Base-by-base conservation (phyloP, 192 early-diverging fungal genomes). In the Thamnidium elegans region DNA sequence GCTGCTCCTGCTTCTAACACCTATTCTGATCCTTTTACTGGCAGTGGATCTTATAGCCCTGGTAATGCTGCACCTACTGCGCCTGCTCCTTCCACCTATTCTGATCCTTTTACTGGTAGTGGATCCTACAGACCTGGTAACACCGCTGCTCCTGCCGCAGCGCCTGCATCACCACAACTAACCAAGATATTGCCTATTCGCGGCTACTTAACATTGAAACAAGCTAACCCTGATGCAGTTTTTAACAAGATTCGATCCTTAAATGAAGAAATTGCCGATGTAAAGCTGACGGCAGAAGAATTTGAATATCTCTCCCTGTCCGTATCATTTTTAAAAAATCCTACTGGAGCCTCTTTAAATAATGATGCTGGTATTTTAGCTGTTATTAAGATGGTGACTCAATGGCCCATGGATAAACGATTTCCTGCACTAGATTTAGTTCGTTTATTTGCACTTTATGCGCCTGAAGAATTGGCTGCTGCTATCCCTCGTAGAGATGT, bases 351-450 rank as follows among this genome's bases (percentile, higher is more conserved):
- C 3, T 52, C 63, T 1, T 14, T 48, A 7, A 54, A 66, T 17
- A 62, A 65, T 19, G 62, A 71, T 0, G 64, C 65, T 20, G 77
- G 78, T 13, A 70, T 85, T 17, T 54, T 39, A 0, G 63, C 80
- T 10, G 52, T 93, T 39, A 44, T 79, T 30, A 82, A 81, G 43
- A 66, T 88, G 15, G 81, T 80, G 23, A 65, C 81, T 39, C 43
- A 63, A 1, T 98, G 94, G 94, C 90, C 93, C 4, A 72, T 77
- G 14, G 69, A 68, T 3, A 66, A 79, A 31, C 77, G 90, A 43
- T 93, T 96, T 72, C 94, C 94, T 17, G 88, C 81, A 6, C 81
- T 98, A 32, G 96, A 98, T 66, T 68, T 97, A 19, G 63, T 97
- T 20, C 88, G 96, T 3, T 70, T 96, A 11, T 66, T 75, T 3